phyloP scores from a whole-genome alignment of 2,329 filamentous ascomycete species.

The Trichoderma simmonsii region DNA sequence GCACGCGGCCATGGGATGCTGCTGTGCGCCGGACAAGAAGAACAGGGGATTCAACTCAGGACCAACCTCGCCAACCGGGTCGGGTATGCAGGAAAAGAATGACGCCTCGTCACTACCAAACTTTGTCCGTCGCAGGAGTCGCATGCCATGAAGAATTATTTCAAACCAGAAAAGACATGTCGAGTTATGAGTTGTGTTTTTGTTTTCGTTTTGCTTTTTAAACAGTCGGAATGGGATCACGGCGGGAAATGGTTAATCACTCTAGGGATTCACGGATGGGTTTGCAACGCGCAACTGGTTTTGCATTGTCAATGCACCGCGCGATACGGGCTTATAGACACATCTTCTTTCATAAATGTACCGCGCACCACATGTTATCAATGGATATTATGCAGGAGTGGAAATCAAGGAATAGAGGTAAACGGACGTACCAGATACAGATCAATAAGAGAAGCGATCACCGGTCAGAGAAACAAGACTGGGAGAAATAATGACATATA shows the following conservation, averaged over 20 bases:
- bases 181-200: neutral
- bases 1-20: slow-evolving; percentile 76
- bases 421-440: neutral
- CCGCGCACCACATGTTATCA: neutral
- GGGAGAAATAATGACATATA: neutral
- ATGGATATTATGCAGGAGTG: neutral
- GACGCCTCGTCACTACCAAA: neutral
- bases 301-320: neutral
- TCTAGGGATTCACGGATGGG: neutral
- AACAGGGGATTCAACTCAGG: slow-evolving; percentile 2
- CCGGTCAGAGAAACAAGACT: neutral
- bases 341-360: neutral
- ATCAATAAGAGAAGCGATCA: neutral
- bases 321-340: neutral
- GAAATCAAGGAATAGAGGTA: neutral
- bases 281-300: neutral
- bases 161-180: neutral
- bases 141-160: neutral
- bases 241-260: neutral
- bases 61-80: neutral
- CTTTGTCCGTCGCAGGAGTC: slow-evolving; percentile 16
- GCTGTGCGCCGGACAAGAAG: slow-evolving; percentile 46
- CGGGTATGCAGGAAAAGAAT: neutral
- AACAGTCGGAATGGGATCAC: neutral
- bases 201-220: neutral